Evolutionary conservation across 2,329 filamentous ascomycete species (phyloP).

Genomic region (Triangularia verruculosa): DNA sequence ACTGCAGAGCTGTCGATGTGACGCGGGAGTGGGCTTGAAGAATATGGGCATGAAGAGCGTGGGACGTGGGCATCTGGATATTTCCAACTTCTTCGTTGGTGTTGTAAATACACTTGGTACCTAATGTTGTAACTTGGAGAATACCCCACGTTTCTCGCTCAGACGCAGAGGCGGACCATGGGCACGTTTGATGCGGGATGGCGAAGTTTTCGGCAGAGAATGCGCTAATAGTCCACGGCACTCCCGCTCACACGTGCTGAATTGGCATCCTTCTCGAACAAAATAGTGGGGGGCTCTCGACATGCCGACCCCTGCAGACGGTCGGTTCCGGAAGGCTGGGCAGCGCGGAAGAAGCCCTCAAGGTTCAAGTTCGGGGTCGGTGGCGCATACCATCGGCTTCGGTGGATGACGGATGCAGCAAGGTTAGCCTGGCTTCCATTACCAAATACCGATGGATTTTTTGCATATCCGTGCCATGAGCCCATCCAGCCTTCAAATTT

Average conservation of each 20-base stretch:
- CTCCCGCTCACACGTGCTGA: neutral
- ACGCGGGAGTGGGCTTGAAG: constrained; percentile 1
- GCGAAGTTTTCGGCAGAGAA: neutral
- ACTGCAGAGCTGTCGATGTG: neutral
- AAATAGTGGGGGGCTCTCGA: neutral
- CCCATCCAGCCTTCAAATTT: constrained; percentile 2
- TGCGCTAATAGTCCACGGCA: neutral
- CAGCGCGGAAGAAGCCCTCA: neutral
- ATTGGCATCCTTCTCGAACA: neutral
- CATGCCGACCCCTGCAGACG: constrained; percentile 1
- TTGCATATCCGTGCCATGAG: constrained; percentile 4
- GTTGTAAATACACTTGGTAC: neutral
- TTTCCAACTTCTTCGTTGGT: neutral
- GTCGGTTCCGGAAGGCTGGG: constrained; percentile 5
- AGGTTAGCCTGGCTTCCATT: constrained; percentile 8
- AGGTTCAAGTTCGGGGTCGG: neutral
- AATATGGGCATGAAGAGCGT: neutral
- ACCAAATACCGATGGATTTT: constrained; percentile 16
- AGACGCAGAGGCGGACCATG: neutral
- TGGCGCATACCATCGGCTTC: constrained; percentile 23
- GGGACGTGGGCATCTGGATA: neutral
- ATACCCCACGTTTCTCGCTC: neutral
- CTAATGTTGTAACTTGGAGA: neutral
- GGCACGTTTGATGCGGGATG: neutral
- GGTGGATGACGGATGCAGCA: neutral